Evolutionary conservation across 371 early-diverging fungal species (phyloP), one percentile per base, ranked within the genome.

Genomic region (Mortierella sp.): DNA sequence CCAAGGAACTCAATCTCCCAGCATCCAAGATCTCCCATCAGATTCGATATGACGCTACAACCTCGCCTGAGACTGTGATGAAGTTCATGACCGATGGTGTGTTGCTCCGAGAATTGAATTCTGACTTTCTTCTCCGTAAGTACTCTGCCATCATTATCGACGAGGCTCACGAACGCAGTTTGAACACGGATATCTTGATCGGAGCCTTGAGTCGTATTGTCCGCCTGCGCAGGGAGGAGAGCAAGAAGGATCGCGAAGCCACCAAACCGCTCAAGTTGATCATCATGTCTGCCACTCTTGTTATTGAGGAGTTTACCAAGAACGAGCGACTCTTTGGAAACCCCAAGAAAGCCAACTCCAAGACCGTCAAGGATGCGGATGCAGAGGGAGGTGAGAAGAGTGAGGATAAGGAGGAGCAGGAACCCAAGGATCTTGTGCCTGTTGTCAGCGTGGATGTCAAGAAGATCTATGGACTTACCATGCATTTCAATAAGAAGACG

Each of bases 51-150:
- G 99, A 99, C 83, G 93, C 94, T 5, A 96, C 94, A 0, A 91
- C 92, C 0, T 93, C 93, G 7, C 78, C 88, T 3, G 90, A 94
- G 21, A 99, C 99, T 0, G 91, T 95, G 19, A 96, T 99, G 82
- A 98, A 99, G 89, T 98, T 99, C 80, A 97, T 99, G 97, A 99
- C 99, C 2, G 99, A 99, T 90, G 99, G 99, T 92, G 97, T 99
- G 68, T 90, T 99, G 74, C 91, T 99, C 26, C 95, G 98, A 72
- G 99, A 99, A 88, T 89, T 99, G 76, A 93, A 96, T 14, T 89
- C 90, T 65, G 99, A 99, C 84, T 89, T 98, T 42, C 87, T 99
- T 48, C 88, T 99, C 42, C 92, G 94, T 21, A 94, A 96, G 87
- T 99, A 99, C 88, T 97, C 98, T 1, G 96, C 94, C 31, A 94